Conservation (phyloP, 2,329 filamentous ascomycete genomes). For the Monosporascus sp. region DNA sequence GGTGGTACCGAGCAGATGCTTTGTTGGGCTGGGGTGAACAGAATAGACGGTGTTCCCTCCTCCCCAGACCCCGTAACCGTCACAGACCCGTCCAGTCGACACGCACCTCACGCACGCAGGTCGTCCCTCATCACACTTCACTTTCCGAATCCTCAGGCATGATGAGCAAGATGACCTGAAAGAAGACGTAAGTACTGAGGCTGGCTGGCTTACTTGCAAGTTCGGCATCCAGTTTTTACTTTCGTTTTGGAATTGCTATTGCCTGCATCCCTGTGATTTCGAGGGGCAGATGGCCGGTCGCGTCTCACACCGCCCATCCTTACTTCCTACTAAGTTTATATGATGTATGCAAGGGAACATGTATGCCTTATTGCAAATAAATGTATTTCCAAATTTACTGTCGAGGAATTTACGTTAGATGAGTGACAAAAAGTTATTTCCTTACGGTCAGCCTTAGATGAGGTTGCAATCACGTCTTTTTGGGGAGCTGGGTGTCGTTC, state of each 20-base stretch:
- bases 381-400: too few species aligned
- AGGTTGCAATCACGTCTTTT: too few species aligned
- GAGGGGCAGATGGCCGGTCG: too few species aligned
- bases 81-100: slow-evolving; percentile 23
- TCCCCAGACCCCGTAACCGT: slow-evolving; percentile 26
- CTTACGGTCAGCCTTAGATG: too few species aligned
- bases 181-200: neutral
- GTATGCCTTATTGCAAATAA: too few species aligned
- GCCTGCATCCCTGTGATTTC: too few species aligned
- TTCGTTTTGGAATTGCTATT: neutral
- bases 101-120: slow-evolving; percentile 21
- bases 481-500: too few species aligned
- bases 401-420: too few species aligned
- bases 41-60: slow-evolving; percentile 14
- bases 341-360: too few species aligned
- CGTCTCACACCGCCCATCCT: too few species aligned
- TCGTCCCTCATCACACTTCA: slow-evolving; percentile 26
- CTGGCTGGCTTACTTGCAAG: slow-evolving; percentile 20
- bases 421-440: too few species aligned
- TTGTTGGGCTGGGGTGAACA: slow-evolving; percentile 18
- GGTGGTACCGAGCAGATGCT: slow-evolving; percentile 1
- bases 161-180: neutral
- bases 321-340: too few species aligned
- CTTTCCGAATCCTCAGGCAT: slow-evolving; percentile 15
- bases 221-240: slow-evolving; percentile 23